Conservation (phyloP, 306 rosid species). For the Prunus campanulata region DNA sequence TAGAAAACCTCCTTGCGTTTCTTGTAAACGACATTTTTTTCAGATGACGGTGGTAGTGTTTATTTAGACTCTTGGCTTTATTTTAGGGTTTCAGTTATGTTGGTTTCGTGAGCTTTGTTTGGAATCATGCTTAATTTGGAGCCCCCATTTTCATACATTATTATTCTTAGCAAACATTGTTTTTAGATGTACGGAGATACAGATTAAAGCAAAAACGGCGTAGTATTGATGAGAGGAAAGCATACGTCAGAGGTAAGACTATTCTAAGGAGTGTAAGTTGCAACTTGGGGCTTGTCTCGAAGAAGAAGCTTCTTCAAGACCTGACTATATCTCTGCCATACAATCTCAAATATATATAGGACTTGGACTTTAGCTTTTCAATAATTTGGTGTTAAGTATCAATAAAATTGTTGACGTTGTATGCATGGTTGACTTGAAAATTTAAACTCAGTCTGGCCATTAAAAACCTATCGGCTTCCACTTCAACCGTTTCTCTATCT, state of each 20-base stretch:
- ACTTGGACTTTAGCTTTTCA: neutral
- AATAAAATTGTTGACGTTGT: neutral
- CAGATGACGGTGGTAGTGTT: no score
- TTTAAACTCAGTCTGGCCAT: neutral
- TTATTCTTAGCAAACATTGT: no score
- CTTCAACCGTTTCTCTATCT: no score
- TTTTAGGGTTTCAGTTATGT: no score
- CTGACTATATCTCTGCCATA: neutral
- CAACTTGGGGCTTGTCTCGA: neutral
- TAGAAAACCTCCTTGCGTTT: no score
- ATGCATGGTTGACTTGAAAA: constrained; percentile 1
- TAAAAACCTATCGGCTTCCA: neutral
- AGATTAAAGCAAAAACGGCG: no score
- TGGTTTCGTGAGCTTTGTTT: no score
- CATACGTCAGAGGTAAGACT: neutral
- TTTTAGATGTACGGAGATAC: no score
- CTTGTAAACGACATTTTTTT: no score
- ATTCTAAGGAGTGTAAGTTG: neutral
- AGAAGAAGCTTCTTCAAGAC: constrained; percentile 15
- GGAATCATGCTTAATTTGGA: no score
- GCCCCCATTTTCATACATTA: no score
- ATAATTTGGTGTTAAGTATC: neutral
- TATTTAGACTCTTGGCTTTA: no score
- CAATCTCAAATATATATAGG: neutral
- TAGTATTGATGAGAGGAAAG: neutral